Base-by-base conservation (phyloP, 2,329 filamentous ascomycete species). In the Karstenula rhodostoma region DNA sequence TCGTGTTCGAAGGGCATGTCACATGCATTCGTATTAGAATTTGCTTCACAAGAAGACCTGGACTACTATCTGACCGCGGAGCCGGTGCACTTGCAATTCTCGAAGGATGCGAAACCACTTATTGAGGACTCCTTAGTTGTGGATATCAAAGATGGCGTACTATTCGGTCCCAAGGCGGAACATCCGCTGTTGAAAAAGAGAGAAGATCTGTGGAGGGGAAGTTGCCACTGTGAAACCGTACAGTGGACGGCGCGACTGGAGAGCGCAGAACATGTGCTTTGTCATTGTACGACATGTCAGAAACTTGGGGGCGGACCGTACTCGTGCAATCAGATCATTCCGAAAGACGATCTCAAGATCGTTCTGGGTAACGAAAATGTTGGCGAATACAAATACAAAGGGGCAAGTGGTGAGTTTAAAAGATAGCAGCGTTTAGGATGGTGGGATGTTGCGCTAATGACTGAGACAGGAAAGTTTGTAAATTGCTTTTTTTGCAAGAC, bases 401-500 rank as follows among this genome's bases (percentile, higher is more conserved):
- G 75, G 7, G 72, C 72, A 13, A 73, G 69, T 48, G 75, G 74
- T 61, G 54, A 57, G 50, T 58, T 48, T 56, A 15, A 37, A 22
- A 56, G 15, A 55, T 5, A 29, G 19, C 19, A 6, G 15, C 10
- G 5, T 2, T 13, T n/a, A 22, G 3, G 25, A 15, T 49, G 32
- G 35, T 43, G 35, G 9, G 15, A 6, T 33, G 8, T 43, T 3
- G 43, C 33, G 51, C 37, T 61, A 54, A 55, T 27, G 17, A n/a
- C 32, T 13, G n/a, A 22, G 32, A 51, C n/a, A 66, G 69, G 72
- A 23, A 78, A 76, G 50, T 67, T 70, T 46, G 75, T 79, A 29
- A 65, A 72, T 52, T 80, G 78, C 62, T 78, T 70, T 60, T 78
- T 76, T 58, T 80, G 77, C 59, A 62, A 66, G 19, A 77, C 65